Base-by-base conservation (phyloP, 164 flowering plant species). In the Nymphaea colorata region DNA sequence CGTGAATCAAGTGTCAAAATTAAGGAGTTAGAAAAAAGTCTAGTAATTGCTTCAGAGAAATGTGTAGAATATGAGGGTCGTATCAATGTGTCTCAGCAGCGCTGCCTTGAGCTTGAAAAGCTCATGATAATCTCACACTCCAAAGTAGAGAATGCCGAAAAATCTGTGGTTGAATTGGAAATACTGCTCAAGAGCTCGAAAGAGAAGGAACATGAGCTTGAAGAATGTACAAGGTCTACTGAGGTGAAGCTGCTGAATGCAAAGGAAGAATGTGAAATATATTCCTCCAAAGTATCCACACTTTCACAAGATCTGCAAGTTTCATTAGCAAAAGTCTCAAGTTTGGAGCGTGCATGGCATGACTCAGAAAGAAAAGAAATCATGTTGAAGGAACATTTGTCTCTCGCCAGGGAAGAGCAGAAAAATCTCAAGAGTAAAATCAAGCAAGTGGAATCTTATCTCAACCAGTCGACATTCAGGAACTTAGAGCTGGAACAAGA, bases 371-470 rank as follows among this genome's bases (percentile, higher is more conserved):
- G 36, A 45, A 45, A 10, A 45, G 53, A 45, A 10, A 10, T 10
- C 53, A 45, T 78, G 67, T 77, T 84, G 47, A 76, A 72, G 67
- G 78, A 75, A 72, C 82, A 55, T 44, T 77, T 75, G 66, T 61
- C 64, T 41, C 69, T 68, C 45, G 83, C 70, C 70, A 87, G 83
- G 63, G 66, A 62, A 45, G 93, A 90, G 72, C 83, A 82, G 18
- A 82, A 71, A 68, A 85, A 80, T 36, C 75, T 88, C 82, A 67
- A 57, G 65, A 89, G 84, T 70, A 84, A 81, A 74, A 67, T 88
- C 59, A 71, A 7, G 51, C 73, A 67, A 16, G 76, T 82, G 45
- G 93, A 86, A 76, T 64, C 64, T 5, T 5, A 61, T 16, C 17
- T 61, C 0, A 61, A 61, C 17, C 63, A 16, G 17, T 6, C 17